phyloP scores from a whole-genome alignment of 306 rosid species.

The Rubus parviflorus region DNA sequence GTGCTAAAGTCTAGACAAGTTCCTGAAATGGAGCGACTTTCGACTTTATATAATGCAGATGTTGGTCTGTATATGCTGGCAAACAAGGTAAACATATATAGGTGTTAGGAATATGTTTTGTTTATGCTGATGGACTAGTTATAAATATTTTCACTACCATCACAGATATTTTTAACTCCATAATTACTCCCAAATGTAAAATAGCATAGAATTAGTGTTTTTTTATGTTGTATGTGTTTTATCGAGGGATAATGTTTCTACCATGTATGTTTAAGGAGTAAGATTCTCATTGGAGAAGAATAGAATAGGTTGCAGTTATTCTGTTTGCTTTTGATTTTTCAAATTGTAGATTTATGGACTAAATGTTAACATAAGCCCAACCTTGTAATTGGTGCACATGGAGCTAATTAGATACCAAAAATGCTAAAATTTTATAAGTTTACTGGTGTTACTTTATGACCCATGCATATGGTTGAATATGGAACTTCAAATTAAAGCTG shows the following conservation, averaged over 20 bases:
- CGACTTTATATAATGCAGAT: constrained; percentile 95
- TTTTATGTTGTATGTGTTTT: background rate
- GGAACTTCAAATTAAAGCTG: constrained; percentile 1
- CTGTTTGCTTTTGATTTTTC: background rate
- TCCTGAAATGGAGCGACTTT: constrained; percentile 94
- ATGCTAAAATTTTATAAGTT: background rate
- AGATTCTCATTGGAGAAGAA: background rate
- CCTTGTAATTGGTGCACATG: background rate
- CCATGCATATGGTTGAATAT: background rate
- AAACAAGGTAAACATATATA: constrained; percentile 66
- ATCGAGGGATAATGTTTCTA: background rate
- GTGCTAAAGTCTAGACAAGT: constrained; percentile 58
- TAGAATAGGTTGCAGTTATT: background rate
- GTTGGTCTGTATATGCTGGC: constrained; percentile 99
- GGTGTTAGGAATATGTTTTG: constrained; percentile 4
- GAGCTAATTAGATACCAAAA: background rate
- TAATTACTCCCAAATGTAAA: background rate
- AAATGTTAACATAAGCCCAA: background rate
- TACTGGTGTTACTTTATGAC: background rate
- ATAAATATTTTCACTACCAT: background rate
- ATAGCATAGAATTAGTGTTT: background rate
- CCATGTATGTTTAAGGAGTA: background rate
- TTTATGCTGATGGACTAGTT: background rate
- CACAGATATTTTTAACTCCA: background rate
- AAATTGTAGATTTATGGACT: background rate